Evolutionary conservation across 768 basidiomycete genomes (phyloP), one percentile per base, ranked within the genome.

Genomic region (Naganishia randhawae): DNA sequence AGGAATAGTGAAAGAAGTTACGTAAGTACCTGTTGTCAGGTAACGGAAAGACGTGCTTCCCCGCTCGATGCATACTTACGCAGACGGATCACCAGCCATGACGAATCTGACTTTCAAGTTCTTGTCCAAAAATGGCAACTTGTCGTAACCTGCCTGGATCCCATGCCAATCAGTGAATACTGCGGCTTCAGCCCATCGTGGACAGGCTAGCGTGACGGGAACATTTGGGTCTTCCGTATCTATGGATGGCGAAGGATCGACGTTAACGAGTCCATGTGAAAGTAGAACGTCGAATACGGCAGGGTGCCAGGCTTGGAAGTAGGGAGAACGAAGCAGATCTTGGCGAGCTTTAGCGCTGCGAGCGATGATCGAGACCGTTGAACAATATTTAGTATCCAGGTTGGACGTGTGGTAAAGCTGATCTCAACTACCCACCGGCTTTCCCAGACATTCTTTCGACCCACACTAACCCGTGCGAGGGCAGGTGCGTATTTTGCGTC

Each of bases 61-160:
- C 19, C 10, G 11, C 4, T 25, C 25, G 37, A 2, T 19, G 10
- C 8, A 25, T 9, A 70, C 70, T 55, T 42, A 71, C 70, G 55
- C 48, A n/a, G 41, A 65, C 16, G 69, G 27, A 66, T 74, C 71
- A 2, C 73, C 76, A 35, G 72, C 74, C 71, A 75, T 75, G 35
- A 76, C 48, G 62, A 76, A 77, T 33, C 70, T 69, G 10, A 73
- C 69, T 27, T 71, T 73, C n/a, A 73, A 25, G 31, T 70, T 41
- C 64, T 51, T n/a, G 25, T 33, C 42, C 41, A 77, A 19, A 27
- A 72, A 41, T 7, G 65, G 32, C 48, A 77, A 64, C 50, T 65
- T 71, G 50, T 75, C 73, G 71, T 72, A 77, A 10, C 71, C 76
- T 27, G 71, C 70, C 16, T 52, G 69, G n/a, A 72, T 63, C 22